Conservation (phyloP, 2,329 filamentous ascomycete genomes). For the Cytospora piceicola region DNA sequence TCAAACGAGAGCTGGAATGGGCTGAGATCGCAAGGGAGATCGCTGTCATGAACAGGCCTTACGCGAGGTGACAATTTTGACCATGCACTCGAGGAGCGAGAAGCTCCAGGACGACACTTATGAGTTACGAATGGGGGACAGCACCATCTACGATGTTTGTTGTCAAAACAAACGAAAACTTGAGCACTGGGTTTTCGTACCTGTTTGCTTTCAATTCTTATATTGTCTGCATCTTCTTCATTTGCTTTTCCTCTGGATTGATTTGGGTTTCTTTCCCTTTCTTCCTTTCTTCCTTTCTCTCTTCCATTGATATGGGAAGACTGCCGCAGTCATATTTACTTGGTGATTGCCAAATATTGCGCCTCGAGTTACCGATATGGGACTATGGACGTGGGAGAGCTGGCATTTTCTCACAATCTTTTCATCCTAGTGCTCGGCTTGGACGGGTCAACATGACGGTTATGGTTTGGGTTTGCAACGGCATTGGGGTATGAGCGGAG, state of each 20-base stretch:
- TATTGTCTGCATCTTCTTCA: background rate
- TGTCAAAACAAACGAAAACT: slow-evolving; percentile 8
- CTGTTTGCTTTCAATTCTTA: no score
- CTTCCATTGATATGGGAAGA: background rate
- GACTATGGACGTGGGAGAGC: background rate
- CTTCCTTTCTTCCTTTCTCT: background rate
- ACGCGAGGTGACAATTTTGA: slow-evolving; percentile 63
- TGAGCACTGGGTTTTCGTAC: background rate
- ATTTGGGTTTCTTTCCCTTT: background rate
- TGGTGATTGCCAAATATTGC: background rate
- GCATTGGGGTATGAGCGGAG: background rate
- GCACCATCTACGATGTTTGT: background rate
- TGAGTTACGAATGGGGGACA: slow-evolving; percentile 25
- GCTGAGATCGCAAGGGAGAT: slow-evolving; percentile 85
- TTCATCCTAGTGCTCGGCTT: background rate
- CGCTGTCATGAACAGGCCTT: slow-evolving; percentile 93
- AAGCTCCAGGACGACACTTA: slow-evolving; percentile 20
- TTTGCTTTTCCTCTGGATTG: background rate
- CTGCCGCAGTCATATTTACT: background rate
- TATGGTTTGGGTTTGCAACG: background rate
- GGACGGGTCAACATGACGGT: background rate
- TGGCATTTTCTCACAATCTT: background rate
- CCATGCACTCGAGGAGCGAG: background rate
- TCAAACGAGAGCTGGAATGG: slow-evolving; percentile 89
- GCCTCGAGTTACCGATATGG: background rate